Evolutionary conservation across 805 yeast species (phyloP).

Genomic region (Candida dajiaensis): DNA sequence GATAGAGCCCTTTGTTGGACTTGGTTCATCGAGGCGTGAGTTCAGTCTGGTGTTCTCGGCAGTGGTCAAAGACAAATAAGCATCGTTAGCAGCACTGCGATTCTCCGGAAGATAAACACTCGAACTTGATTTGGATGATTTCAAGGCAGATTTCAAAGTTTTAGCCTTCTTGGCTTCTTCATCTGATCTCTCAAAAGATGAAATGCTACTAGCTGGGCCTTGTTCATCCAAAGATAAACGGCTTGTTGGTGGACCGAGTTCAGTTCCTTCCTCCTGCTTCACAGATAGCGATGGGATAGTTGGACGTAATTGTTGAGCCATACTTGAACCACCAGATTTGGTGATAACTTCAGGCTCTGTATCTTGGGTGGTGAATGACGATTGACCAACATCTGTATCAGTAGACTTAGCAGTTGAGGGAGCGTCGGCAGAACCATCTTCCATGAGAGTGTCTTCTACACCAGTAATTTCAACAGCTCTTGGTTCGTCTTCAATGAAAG

Average conservation of each 20-base stretch:
- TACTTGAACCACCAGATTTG: conserved; percentile 15
- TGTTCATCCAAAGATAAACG: neutral
- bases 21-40: conserved; percentile 29
- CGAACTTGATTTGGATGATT: conserved; percentile 23
- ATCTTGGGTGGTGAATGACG: conserved; percentile 18
- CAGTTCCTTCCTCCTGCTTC: conserved; percentile 6
- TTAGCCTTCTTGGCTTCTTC: conserved; percentile 23
- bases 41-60: conserved; percentile 76
- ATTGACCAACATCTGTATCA: conserved; percentile 12
- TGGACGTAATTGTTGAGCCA: conserved; percentile 45
- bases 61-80: conserved; percentile 63
- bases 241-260: neutral
- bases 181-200: conserved; percentile 23
- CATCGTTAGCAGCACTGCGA: conserved; percentile 46
- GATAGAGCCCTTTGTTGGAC: neutral
- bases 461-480: neutral
- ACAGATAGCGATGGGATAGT: conserved; percentile 26
- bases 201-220: conserved; percentile 5
- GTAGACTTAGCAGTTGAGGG: conserved; percentile 24
- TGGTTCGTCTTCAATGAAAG: neutral
- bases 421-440: conserved; percentile 9
- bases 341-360: conserved; percentile 7
- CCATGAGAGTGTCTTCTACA: neutral
- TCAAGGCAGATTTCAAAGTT: conserved; percentile 42
- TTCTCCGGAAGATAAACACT: conserved; percentile 16